Evolutionary conservation across 2,329 filamentous ascomycete species (phyloP).

Genomic region (Catunica adiposa): DNA sequence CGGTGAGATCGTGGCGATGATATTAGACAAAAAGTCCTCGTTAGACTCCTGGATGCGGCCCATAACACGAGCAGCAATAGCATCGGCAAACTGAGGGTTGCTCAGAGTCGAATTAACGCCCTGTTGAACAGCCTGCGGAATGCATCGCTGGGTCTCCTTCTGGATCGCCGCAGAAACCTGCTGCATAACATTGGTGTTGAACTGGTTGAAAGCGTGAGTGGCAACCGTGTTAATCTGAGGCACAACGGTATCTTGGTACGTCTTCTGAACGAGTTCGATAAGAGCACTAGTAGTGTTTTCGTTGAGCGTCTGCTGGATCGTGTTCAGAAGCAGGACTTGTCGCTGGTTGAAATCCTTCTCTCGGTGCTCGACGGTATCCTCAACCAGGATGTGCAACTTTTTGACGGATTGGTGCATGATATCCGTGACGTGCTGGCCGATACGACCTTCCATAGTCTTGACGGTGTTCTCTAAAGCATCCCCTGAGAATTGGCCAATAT

Average conservation of each 20-base stretch:
- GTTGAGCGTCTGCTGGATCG: slow-evolving; percentile 43
- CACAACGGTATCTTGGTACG: slow-evolving; percentile 59
- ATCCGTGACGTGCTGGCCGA: slow-evolving; percentile 32
- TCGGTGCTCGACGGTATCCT: slow-evolving; percentile 43
- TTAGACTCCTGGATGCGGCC: slow-evolving; percentile 60
- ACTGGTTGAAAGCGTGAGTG: slow-evolving; percentile 50
- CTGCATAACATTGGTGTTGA: slow-evolving; percentile 50
- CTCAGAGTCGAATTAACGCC: slow-evolving; percentile 49
- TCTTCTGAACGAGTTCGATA: slow-evolving; percentile 55
- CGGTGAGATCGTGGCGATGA: slow-evolving; percentile 52
- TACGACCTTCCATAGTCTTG: slow-evolving; percentile 34
- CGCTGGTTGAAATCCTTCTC: slow-evolving; percentile 36
- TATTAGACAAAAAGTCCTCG: slow-evolving; percentile 43
- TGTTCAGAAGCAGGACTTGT: slow-evolving; percentile 38
- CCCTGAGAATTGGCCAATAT: slow-evolving; percentile 21
- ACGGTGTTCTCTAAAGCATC: slow-evolving; percentile 39
- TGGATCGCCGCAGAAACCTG: slow-evolving; percentile 50
- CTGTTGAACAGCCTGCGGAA: slow-evolving; percentile 51
- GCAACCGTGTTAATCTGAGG: slow-evolving; percentile 56
- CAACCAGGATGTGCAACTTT: slow-evolving; percentile 45
- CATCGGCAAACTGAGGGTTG: slow-evolving; percentile 54
- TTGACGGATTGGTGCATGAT: slow-evolving; percentile 40
- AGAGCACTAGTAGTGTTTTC: slow-evolving; percentile 55
- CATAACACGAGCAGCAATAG: slow-evolving; percentile 33
- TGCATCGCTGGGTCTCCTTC: slow-evolving; percentile 52